These are phyloP conservation scores for Calocera cornea DNA, from an alignment of 768 basidiomycete species.

Conservation along the genomic window DNA sequence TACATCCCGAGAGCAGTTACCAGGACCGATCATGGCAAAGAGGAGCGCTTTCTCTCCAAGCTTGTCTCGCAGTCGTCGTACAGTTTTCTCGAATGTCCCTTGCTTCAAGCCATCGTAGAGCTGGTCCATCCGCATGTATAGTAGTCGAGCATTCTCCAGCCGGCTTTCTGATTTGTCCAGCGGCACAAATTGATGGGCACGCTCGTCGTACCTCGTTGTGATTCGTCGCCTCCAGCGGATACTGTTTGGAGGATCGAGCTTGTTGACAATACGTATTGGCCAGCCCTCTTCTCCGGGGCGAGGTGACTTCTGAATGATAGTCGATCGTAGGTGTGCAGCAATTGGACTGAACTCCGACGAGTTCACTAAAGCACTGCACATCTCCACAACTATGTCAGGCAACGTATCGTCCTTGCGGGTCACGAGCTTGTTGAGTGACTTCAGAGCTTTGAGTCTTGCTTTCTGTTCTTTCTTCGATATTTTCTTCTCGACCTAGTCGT, in stretches of 20 bases:
- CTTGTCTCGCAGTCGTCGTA: not conserved
- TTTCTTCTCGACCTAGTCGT: too few species aligned
- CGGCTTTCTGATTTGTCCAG: not conserved
- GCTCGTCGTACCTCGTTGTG: not conserved
- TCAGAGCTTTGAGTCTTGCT: not conserved
- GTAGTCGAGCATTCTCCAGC: not conserved
- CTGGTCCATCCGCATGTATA: not conserved
- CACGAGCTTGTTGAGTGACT: not conserved
- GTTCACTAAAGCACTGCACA: not conserved
- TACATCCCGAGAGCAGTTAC: not conserved
- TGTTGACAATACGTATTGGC: not conserved
- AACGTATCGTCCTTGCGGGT: not conserved
- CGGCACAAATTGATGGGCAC: not conserved
- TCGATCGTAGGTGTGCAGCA: not conserved
- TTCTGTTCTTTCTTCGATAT: too few species aligned
- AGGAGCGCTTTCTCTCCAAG: not conserved
- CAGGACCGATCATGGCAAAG: not conserved
- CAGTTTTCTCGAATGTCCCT: not conserved
- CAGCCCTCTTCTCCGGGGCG: not conserved
- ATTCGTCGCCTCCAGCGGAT: not conserved
- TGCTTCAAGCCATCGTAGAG: not conserved
- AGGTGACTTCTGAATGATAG: not conserved
- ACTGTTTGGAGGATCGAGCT: not conserved
- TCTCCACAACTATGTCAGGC: not conserved
- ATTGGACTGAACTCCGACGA: not conserved